phyloP scores from a whole-genome alignment of 225 moss, liverwort and hornwort genomes.

The Pleurozium schreberi region DNA sequence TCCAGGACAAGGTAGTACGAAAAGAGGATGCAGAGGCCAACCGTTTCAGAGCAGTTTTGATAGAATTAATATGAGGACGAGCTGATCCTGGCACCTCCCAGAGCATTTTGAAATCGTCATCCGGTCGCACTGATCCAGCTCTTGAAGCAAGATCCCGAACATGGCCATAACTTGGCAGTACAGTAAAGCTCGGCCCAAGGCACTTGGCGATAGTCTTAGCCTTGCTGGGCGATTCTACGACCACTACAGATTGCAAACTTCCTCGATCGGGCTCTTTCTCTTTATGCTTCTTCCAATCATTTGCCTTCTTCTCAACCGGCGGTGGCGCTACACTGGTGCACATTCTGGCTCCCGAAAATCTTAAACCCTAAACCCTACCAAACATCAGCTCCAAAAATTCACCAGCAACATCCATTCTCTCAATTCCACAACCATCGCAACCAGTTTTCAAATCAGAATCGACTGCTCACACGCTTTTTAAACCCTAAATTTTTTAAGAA shows the following conservation, averaged over 20 bases:
- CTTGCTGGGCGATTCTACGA: slow-evolving; percentile 87
- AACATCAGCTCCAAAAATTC: neutral
- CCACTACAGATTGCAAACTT: slow-evolving; percentile 43
- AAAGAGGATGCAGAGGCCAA: slow-evolving; percentile 1
- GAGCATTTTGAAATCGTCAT: slow-evolving; percentile 73
- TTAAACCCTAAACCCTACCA: slow-evolving; percentile 26
- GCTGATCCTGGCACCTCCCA: slow-evolving; percentile 97
- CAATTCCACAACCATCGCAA: neutral
- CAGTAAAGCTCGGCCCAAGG: slow-evolving; percentile 59
- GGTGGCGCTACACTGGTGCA: neutral
- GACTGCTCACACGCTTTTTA: neutral
- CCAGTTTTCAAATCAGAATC: neutral
- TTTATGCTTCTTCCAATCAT: neutral
- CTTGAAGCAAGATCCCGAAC: slow-evolving; percentile 88
- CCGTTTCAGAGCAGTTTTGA: slow-evolving; percentile 88
- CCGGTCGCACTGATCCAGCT: slow-evolving; percentile 85
- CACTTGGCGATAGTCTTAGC: slow-evolving; percentile 84
- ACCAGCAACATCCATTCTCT: neutral
- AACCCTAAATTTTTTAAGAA: neutral
- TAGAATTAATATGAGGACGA: slow-evolving; percentile 72
- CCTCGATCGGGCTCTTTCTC: neutral
- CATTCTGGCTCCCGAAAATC: slow-evolving; percentile 3
- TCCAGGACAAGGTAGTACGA: neutral
- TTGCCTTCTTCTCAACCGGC: neutral
- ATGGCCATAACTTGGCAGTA: slow-evolving; percentile 82